A percentile compares a stretch with the other conserved stretches of the same genome.
phyloP scores from a whole-genome alignment of 129 eudicot genomes.

The Artemisia argyi region DNA sequence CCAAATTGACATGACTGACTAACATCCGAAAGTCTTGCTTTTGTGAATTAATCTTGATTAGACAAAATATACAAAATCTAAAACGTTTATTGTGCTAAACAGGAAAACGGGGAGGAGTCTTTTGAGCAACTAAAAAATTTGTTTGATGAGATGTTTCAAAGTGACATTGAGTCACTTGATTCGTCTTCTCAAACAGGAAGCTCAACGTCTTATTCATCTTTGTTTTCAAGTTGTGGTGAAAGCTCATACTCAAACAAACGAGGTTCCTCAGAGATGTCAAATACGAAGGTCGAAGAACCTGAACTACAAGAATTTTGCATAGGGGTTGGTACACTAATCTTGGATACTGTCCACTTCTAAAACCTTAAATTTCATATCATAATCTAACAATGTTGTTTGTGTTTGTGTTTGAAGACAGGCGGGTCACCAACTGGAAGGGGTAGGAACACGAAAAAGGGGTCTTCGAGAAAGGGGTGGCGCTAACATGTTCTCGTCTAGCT shows the following conservation, averaged over 20 bases:
- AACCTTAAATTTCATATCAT: conserved; percentile 8
- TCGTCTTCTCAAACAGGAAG: conserved; percentile 47
- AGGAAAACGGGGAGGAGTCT: conserved; percentile 56
- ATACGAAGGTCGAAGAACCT: conserved; percentile 27
- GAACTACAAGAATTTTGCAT: conserved; percentile 48
- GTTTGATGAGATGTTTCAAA: conserved; percentile 74
- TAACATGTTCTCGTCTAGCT: background rate
- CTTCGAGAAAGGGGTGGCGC: conserved; percentile 38
- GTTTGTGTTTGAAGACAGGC: conserved; percentile 40
- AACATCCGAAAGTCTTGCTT: background rate
- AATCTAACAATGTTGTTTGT: conserved; percentile 20
- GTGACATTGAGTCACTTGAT: conserved; percentile 41
- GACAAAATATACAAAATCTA: background rate
- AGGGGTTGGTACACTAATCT: conserved; percentile 52
- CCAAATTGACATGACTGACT: background rate
- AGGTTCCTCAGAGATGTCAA: conserved; percentile 40
- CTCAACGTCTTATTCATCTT: conserved; percentile 43
- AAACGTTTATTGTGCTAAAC: conserved; percentile 10
- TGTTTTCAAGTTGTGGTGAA: conserved; percentile 41
- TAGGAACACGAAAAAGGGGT: conserved; percentile 31
- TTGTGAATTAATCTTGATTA: conserved; percentile 6
- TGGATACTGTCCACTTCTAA: background rate
- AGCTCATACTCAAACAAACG: conserved; percentile 41
- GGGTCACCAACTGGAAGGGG: conserved; percentile 33
- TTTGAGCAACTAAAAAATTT: conserved; percentile 66